Evolutionary conservation across 352 stramenopile species (phyloP), one percentile per base, ranked within the genome.

Genomic region (Globisporangium orthogonon): DNA sequence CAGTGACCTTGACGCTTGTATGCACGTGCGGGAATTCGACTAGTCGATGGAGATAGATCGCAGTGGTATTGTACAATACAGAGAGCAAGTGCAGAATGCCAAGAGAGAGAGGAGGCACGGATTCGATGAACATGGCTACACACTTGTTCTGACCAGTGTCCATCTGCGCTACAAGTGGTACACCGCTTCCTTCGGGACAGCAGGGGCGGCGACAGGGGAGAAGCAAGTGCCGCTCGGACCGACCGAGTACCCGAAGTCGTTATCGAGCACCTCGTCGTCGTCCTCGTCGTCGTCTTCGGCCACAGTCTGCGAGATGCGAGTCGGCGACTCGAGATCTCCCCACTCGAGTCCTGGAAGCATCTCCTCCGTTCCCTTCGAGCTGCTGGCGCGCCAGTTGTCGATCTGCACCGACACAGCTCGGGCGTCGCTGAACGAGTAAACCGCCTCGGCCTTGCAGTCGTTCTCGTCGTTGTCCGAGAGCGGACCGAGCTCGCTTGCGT

Each of bases 401-500:
- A 23, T 23, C 43, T 28, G 43, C 23, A 29, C 28, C 10, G 7
- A 4, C 43, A 44, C 13, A 15, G 29, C 31, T 15, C 46, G 29
- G 14, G 35, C 29, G 29, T 51, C 29, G 30, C 47, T 35, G 28
- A 45, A 41, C 13, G 46, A 28, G 39, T 49, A 61, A 39, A 61
- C 55, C 11, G 47, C 50, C 13, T 50, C 47, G 10, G 10, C 29
- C n/a, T 2, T 52, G 14, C 37, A 43, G n/a, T 55, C 55, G 3
- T 23, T 40, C 18, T n/a, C 45, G 17, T 11, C 23, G n/a, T 50
- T 48, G 18, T 61, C 55, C 7, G 55, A 50, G 55, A 41, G 37
- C 11, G 37, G 49, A 2, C 30, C 40, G 7, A 62, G 56, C 30
- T 62, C 56, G 15, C 56, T n/a, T 11, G 56, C 30, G 18, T 62